phyloP scores from a whole-genome alignment of 345 rosid genomes.

The Lepidium aucheri region DNA sequence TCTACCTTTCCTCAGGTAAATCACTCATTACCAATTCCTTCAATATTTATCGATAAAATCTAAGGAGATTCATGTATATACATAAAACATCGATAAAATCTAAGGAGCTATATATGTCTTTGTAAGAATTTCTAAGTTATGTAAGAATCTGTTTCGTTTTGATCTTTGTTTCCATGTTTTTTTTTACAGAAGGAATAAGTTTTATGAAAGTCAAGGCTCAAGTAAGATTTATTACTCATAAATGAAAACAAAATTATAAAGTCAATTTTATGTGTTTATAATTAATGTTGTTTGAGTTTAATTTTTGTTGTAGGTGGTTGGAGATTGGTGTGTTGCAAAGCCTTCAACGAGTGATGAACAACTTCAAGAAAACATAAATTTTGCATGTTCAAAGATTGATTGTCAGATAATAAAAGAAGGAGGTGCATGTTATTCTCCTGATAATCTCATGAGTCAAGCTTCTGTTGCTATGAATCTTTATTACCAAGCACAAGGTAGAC shows the following conservation, averaged over 20 bases:
- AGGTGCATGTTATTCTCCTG: slow-evolving; percentile 5
- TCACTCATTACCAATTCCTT: no score
- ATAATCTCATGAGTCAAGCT: neutral
- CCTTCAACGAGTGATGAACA: neutral
- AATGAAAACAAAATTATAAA: neutral
- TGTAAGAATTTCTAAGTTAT: neutral
- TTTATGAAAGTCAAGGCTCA: neutral
- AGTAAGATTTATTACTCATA: neutral
- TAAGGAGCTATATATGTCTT: no score
- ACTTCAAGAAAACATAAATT: neutral
- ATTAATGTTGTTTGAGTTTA: neutral
- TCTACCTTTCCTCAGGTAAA: neutral
- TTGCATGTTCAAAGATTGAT: neutral
- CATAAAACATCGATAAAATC: neutral
- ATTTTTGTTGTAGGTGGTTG: neutral
- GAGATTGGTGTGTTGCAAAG: slow-evolving; percentile 12
- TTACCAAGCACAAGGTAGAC: slow-evolving; percentile 8
- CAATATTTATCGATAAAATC: neutral
- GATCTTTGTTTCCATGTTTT: neutral
- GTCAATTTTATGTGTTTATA: neutral
- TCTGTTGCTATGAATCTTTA: slow-evolving; percentile 21
- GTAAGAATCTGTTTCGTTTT: neutral
- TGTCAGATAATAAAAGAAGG: neutral
- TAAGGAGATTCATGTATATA: neutral
- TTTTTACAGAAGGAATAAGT: neutral